Base-by-base conservation (phyloP, 2,329 filamentous ascomycete genomes). In the Colletotrichum lentis region DNA sequence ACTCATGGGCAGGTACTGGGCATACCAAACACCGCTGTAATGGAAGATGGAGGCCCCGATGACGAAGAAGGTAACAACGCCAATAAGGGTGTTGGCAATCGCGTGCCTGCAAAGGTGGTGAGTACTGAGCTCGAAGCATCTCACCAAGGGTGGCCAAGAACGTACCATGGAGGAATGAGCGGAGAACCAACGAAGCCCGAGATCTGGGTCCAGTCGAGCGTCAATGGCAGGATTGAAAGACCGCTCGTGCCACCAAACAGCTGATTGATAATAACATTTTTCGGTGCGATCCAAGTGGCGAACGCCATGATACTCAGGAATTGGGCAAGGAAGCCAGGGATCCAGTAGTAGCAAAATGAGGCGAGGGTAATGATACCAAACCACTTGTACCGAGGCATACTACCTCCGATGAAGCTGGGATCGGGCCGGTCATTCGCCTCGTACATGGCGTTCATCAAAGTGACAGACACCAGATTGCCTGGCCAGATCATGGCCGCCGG, bases 401-500 rank as follows among this genome's bases (percentile, higher is more conserved):
- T 83, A 73, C 91, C 91, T 3, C 91, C 91, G 12, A 88, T 73
- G 20, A 88, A 77, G 2, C 76, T 84, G 46, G 77, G 86, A 75
- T 86, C 85, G 2, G 78, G 79, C 16, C 78, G 73, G 18, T 85
- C 80, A 43, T 84, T 83, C 31, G 78, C 78, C 70, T 93, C 90
- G 74, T 94, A 91, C 81, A 94, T 89, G 69, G 90, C 89, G 72
- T 90, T 89, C 81, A 93, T 90, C 43, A 93, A 78, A 0, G 89
- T 86, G 8, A 90, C 86, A 5, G 86, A 85, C 60, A 90, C 89
- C 27, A 93, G 80, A 57, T 87, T 90, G 2, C 82, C 83, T 0
- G 91, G 91, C 90, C 90, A 93, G 67, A 93, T 91, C 88, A 93
- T 91, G 11, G 90, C 86, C 0, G 89, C 88, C 3, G 87, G 87